These are phyloP conservation scores for Casuarina cunninghamiana DNA, from an alignment of 306 rosid genomes.

Conservation along the genomic window DNA sequence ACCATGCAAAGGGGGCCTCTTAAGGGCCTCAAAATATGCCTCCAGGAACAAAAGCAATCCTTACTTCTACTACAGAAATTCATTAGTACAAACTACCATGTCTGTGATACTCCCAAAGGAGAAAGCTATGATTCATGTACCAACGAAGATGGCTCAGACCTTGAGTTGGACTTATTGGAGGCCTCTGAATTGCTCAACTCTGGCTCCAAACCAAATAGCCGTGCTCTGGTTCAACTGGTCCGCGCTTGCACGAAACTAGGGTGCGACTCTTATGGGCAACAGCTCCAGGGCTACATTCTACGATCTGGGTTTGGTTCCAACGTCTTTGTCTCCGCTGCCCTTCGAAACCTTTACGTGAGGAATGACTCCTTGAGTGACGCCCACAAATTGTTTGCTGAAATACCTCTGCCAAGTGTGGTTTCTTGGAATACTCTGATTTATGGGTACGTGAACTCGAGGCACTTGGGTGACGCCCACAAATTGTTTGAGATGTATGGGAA, in stretches of 20 bases:
- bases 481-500: slow-evolving; percentile 77
- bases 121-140: too few species aligned
- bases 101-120: too few species aligned
- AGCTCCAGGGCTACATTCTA: slow-evolving; percentile 56
- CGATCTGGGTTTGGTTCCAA: slow-evolving; percentile 55
- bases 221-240: slow-evolving; percentile 48
- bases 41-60: neutral
- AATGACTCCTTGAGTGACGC: slow-evolving; percentile 37
- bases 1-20: slow-evolving; percentile 37
- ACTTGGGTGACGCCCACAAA: slow-evolving; percentile 38
- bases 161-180: too few species aligned
- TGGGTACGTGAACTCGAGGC: too few species aligned
- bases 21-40: slow-evolving; percentile 13
- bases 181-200: too few species aligned
- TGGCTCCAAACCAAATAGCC: slow-evolving; percentile 40
- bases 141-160: too few species aligned
- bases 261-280: slow-evolving; percentile 27
- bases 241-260: slow-evolving; percentile 38
- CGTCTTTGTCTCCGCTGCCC: slow-evolving; percentile 37
- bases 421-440: slow-evolving; percentile 42
- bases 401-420: slow-evolving; percentile 47
- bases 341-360: slow-evolving; percentile 40
- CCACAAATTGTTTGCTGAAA: slow-evolving; percentile 52
- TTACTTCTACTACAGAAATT: neutral
- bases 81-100: neutral